Evolutionary conservation across 1,284 basidiomycete species (phyloP), one percentile per base, ranked within the genome.

Genomic region (Marasmius oreades): DNA sequence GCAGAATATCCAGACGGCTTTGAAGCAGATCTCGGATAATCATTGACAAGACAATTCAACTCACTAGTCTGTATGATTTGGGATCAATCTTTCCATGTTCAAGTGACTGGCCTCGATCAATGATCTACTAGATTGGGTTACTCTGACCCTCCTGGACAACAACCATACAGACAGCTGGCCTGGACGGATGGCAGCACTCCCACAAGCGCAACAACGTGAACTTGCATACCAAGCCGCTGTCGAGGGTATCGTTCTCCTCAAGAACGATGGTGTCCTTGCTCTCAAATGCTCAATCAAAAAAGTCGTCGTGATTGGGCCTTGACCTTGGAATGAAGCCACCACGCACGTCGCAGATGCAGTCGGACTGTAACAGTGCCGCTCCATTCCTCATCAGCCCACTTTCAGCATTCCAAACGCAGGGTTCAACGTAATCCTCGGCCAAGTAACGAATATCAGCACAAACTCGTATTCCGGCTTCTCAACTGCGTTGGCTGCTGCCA

Each of bases 401-500:
- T n/a, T 72, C 73, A 59, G 81, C 75, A 3, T 75, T 79, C 2
- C 65, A 72, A 42, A 64, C 24, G 74, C 78, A 24, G 79, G 80
- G 3, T 82, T 76, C 64, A 66, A 72, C 0, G 76, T 75, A 22
- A 74, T 72, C 5, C 78, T 75, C 57, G 70, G 66, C 1, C 39
- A 63, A 8, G 81, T 81, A 16, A 80, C 80, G 0, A 65, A 61
- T 11, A 73, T 78, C 37, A 71, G 69, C 20, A 67, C 69, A 4
- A 74, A 68, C 18, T 5, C 28, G 10, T 66, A 69, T 37, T 77
- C 73, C 4, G 64, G 76, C 1, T 82, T 83, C 61, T 70, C 74
- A 24, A 88, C 84, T 2, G 90, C 90, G 3, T 65, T 81, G 22
- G 72, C 83, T 5, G 89, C 89, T 7, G 83, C 84, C 10, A 71